Evolutionary conservation across 2,329 filamentous ascomycete species (phyloP), one percentile per base, ranked within the genome.

Genomic region (Fusarium sp.): DNA sequence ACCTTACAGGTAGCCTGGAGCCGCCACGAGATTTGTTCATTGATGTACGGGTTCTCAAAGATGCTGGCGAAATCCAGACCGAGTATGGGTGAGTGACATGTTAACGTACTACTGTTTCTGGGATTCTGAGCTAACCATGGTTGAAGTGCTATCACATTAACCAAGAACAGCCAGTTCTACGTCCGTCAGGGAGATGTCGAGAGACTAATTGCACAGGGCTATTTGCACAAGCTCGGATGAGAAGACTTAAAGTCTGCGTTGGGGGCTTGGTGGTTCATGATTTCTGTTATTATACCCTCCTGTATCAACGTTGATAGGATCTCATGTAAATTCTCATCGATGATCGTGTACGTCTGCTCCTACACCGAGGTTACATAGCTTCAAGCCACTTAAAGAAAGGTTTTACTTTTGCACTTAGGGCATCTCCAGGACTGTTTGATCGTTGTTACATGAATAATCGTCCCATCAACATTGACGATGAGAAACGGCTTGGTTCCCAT

Each of bases 101-200:
- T 19, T 15, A 31, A 29, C 47, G n/a, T 47, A 15, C 13, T 24
- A 31, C 19, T 31, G 29, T 43, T 42, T 13, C 19, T 31, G 35
- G 40, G 31, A 34, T 31, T 13, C 22, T 40, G 22, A 31, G 45
- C 70, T 75, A 35, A 74, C 58, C 25, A 26, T 25, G 11, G 10
- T 35, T 74, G 65, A 69, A 97, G 93, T 13, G 91, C 93, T 11
- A 97, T 99, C 71, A 98, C 91, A 58, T 84, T 99, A 80, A 97
- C 93, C 34, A 98, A 96, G 78, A 98, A 99, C 77, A 97, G 93
- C 72, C 95, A 99, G 74, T 96, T 99, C 74, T 98, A 96, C 73
- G 95, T 99, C 35, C 87, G 94, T 42, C 92, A 97, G 73, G 94
- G 92, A 24, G 95, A 99, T 78, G 95, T 99, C 7, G 95, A 99